phyloP scores from a whole-genome alignment of 306 rosid species.

The Notholithocarpus densiflorus region DNA sequence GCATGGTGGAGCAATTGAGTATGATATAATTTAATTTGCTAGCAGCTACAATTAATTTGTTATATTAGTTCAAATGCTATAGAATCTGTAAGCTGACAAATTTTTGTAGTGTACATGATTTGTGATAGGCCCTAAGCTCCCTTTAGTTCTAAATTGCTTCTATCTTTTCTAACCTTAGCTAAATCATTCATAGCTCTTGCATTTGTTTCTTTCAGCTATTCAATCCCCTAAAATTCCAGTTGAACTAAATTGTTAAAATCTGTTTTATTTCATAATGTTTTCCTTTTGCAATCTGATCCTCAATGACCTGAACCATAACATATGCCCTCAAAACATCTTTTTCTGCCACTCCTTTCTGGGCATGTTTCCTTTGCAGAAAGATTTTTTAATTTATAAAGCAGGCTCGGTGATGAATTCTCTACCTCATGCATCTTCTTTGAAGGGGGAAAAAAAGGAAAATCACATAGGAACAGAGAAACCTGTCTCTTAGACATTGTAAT shows the following conservation, averaged over 20 bases:
- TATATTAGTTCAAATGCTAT: neutral
- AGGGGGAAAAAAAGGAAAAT: no score
- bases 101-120: neutral
- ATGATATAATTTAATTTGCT: constrained; percentile 30
- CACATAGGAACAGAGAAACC: neutral
- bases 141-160: neutral
- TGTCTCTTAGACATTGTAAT: neutral
- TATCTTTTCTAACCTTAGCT: neutral
- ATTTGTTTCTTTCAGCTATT: neutral
- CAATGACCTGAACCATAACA: neutral
- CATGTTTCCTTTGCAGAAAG: neutral
- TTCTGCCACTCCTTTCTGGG: neutral
- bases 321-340: neutral
- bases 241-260: neutral
- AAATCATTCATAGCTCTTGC: no score
- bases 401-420: neutral
- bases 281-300: neutral
- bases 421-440: neutral
- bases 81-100: neutral
- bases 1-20: constrained; percentile 97
- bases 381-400: neutral
- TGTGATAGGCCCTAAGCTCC: neutral
- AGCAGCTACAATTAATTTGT: neutral
- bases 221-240: neutral
- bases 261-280: neutral